phyloP scores from a whole-genome alignment of 306 rosid genomes.

The Lathyrus tuberosus region DNA sequence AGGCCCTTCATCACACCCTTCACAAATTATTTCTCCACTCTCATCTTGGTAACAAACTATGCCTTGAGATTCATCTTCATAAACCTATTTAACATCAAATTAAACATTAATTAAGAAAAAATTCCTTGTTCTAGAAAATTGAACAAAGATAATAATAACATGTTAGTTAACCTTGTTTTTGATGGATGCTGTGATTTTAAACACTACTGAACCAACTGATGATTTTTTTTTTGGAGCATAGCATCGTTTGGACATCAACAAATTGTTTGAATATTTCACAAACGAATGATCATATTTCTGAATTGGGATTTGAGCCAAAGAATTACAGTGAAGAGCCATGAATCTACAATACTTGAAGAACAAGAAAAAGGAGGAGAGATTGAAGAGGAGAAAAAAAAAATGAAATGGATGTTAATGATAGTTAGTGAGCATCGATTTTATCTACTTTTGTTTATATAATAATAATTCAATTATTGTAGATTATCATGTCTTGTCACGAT shows the following conservation, averaged over 20 bases:
- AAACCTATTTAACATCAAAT: constrained; percentile 55
- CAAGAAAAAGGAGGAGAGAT: constrained; percentile 26
- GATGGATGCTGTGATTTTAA: constrained; percentile 67
- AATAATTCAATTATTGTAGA: constrained; percentile 6
- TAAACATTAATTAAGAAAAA: constrained; percentile 31
- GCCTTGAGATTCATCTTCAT: constrained; percentile 78
- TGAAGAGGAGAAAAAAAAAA: background rate
- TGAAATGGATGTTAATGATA: background rate
- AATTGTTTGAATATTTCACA: constrained; percentile 47
- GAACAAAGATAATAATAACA: background rate
- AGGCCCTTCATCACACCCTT: constrained; percentile 95
- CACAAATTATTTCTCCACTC: constrained; percentile 80
- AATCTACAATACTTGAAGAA: constrained; percentile 35
- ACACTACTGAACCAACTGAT: constrained; percentile 25
- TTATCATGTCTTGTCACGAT: constrained; percentile 26
- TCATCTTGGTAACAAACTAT: constrained; percentile 83
- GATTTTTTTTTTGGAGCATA: constrained; percentile 51
- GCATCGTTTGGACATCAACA: constrained; percentile 51
- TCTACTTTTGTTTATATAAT: constrained; percentile 21
- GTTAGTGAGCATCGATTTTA: background rate
- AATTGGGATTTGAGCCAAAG: constrained; percentile 50
- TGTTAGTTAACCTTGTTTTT: constrained; percentile 66
- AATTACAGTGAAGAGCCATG: constrained; percentile 63
- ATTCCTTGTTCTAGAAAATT: background rate
- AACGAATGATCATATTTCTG: constrained; percentile 55